Percentiles rank a stretch among this genome's conserved stretches.
These are phyloP conservation scores for Cynara cardunculus DNA, from an alignment of 129 eudicot genomes.

Conservation along the genomic window DNA sequence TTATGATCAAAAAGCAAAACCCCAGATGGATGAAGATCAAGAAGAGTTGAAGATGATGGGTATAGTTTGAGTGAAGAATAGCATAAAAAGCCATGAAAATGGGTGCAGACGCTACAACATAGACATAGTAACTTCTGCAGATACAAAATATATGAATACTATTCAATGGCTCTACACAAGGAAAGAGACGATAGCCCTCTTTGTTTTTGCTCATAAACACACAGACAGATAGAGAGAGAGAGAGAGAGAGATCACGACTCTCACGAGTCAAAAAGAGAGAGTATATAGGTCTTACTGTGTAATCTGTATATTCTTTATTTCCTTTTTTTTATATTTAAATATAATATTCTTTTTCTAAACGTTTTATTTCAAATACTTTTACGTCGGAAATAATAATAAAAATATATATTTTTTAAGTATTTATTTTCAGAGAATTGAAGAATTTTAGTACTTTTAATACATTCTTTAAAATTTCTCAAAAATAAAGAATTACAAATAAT, in stretches of 20 bases:
- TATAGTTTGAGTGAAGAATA: slow-evolving; percentile 8
- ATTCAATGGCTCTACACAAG: slow-evolving; percentile 19
- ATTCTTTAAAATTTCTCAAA: no score
- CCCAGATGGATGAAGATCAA: slow-evolving; percentile 24
- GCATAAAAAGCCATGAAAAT: slow-evolving; percentile 1
- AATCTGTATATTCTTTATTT: slow-evolving; percentile 18
- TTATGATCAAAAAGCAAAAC: slow-evolving; percentile 35
- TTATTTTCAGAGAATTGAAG: no score
- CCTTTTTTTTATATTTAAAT: background rate
- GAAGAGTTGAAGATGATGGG: slow-evolving; percentile 15
- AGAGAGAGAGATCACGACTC: slow-evolving; percentile 25
- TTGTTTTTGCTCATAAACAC: slow-evolving; percentile 15
- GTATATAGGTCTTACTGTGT: slow-evolving; percentile 10
- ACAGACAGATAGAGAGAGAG: background rate
- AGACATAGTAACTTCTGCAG: slow-evolving; percentile 26
- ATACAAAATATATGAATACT: slow-evolving; percentile 10
- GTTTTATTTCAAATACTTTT: no score
- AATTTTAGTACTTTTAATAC: no score
- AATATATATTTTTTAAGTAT: no score
- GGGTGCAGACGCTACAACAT: slow-evolving; percentile 16
- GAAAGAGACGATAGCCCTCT: slow-evolving; percentile 27
- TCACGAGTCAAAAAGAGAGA: slow-evolving; percentile 37
- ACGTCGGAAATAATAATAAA: no score
- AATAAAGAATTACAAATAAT: no score
- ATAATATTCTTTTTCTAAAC: background rate